Conservation (phyloP, 495 filamentous ascomycete genomes). For the Bacidia rubella region DNA sequence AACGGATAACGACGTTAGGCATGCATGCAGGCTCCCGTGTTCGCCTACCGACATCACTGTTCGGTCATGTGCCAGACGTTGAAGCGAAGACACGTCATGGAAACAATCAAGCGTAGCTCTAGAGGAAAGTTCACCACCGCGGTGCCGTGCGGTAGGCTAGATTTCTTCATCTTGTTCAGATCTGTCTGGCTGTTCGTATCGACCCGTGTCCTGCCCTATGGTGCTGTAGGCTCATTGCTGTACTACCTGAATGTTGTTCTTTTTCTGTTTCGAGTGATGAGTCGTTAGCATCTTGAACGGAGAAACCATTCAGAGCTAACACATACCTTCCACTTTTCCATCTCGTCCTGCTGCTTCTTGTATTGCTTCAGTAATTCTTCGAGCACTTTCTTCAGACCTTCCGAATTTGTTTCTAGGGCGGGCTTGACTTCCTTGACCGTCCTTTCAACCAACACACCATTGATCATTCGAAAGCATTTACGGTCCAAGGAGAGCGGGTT, state of each 20-base stretch:
- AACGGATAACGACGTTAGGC: not conserved
- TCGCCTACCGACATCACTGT: not conserved
- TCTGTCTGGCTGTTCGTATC: no score
- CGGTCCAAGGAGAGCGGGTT: conserved; percentile 69
- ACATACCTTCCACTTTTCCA: conserved; percentile 96
- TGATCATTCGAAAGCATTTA: conserved; percentile 98
- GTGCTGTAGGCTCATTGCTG: no score
- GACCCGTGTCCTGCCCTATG: no score
- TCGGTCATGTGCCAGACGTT: not conserved
- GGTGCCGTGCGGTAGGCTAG: no score
- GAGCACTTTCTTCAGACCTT: conserved; percentile 89
- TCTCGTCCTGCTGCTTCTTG: conserved; percentile 81
- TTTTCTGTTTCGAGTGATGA: conserved; percentile 72
- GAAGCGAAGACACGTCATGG: not conserved
- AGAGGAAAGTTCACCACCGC: no score
- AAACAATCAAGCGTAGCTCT: not conserved
- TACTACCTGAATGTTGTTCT: conserved; percentile 97
- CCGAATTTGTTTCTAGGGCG: conserved; percentile 82
- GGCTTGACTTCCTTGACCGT: conserved; percentile 87
- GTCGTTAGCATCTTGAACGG: conserved; percentile 15
- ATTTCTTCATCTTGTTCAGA: no score
- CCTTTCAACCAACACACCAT: conserved; percentile 87
- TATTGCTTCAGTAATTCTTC: conserved; percentile 96
- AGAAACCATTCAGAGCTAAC: conserved; percentile 1
- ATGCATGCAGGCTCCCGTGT: not conserved